Percentiles rank a stretch among this genome's conserved stretches.
phyloP scores from a whole-genome alignment of 139 green algal genomes.

The Eudorina sp. region DNA sequence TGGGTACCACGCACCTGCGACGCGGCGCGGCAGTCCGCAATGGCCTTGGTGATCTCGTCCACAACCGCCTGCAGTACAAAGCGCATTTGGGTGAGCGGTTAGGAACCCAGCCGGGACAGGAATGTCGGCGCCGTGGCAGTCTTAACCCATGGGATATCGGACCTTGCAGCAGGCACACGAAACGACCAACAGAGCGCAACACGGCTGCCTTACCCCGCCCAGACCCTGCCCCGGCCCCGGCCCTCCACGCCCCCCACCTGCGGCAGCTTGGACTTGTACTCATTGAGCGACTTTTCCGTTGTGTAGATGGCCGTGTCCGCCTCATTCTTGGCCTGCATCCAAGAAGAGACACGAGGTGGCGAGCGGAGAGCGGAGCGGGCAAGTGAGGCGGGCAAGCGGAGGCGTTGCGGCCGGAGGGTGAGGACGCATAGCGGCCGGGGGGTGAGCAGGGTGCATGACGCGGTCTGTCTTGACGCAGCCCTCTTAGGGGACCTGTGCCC shows the following conservation, averaged over 20 bases:
- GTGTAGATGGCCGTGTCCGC: constrained; percentile 93
- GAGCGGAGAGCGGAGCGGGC: no score
- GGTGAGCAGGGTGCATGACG: no score
- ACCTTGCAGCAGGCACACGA: no score
- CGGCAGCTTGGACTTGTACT: constrained; percentile 92
- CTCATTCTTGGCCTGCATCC: constrained; percentile 82
- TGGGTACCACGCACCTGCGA: constrained; percentile 53
- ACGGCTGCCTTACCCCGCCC: neutral
- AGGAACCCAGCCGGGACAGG: no score
- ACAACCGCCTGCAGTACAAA: constrained; percentile 76
- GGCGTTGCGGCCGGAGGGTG: no score
- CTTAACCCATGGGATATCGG: no score
- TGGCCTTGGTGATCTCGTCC: constrained; percentile 88
- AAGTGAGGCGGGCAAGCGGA: no score
- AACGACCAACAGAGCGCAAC: neutral
- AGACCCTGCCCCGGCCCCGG: neutral
- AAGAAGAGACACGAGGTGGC: no score
- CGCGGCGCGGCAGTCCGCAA: constrained; percentile 79
- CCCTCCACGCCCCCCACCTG: constrained; percentile 1
- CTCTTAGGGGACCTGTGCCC: no score
- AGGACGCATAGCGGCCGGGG: no score
- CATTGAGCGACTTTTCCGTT: constrained; percentile 90
- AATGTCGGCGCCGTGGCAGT: no score
- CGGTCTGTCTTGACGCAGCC: no score
- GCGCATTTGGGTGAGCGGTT: neutral